These are phyloP conservation scores for Talaromyces nanjingensis DNA, from an alignment of 495 filamentous ascomycete species.

Conservation along the genomic window DNA sequence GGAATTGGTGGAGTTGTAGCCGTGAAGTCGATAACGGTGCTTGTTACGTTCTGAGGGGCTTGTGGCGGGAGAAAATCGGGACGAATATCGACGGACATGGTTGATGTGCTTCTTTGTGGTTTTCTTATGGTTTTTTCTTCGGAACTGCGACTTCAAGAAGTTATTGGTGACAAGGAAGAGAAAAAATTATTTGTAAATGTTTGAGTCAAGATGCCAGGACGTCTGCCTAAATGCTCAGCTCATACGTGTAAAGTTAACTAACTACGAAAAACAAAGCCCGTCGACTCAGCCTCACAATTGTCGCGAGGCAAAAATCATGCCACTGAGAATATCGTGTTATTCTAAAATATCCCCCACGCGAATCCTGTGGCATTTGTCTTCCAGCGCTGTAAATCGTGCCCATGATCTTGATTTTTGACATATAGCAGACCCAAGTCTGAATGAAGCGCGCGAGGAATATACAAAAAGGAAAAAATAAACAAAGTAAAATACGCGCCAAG, in stretches of 20 bases:
- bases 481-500: too few relatives aligned
- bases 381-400: too few relatives aligned
- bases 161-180: not conserved
- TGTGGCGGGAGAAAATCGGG: slow-evolving; percentile 1
- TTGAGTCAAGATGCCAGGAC: not conserved
- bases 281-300: not conserved
- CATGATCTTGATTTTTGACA: too few relatives aligned
- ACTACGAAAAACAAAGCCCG: not conserved
- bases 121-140: not conserved
- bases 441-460: too few relatives aligned
- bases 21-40: slow-evolving; percentile 44
- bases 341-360: too few relatives aligned
- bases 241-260: not conserved
- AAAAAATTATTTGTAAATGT: not conserved
- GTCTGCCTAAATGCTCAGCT: not conserved
- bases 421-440: too few relatives aligned
- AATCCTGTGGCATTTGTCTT: too few relatives aligned
- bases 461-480: too few relatives aligned
- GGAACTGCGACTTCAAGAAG: not conserved
- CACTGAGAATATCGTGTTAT: too few relatives aligned
- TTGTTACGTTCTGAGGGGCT: slow-evolving; percentile 17
- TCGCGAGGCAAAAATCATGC: too few relatives aligned
- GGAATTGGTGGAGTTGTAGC: slow-evolving; percentile 39
- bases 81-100: not conserved
- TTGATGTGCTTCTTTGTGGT: not conserved